phyloP scores from a whole-genome alignment of 805 yeast genomes.

The Saccharomyces jurei region DNA sequence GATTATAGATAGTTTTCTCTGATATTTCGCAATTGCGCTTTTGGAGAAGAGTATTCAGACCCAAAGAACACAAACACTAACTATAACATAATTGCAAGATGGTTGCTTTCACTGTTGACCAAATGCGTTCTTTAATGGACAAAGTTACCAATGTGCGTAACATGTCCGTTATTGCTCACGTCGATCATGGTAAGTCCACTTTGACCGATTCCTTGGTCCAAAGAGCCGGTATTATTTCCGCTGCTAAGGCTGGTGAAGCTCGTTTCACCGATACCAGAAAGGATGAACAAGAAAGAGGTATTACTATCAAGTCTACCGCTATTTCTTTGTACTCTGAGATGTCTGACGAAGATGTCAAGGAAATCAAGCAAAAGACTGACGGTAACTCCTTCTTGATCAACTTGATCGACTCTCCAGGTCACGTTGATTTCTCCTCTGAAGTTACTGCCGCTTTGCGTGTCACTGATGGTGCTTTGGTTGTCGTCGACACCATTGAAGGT shows the following conservation, averaged over 20 bases:
- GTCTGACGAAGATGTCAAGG: conserved; percentile 72
- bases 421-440: conserved; percentile 99
- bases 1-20: neutral
- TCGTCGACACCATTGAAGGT: conserved; percentile 99
- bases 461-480: conserved; percentile 99
- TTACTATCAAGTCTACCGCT: conserved; percentile 97
- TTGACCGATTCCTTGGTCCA: conserved; percentile 98
- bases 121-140: conserved; percentile 99
- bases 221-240: conserved; percentile 98
- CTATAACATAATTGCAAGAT: conserved; percentile 11
- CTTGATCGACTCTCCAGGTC: conserved; percentile 99
- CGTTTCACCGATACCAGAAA: conserved; percentile 99
- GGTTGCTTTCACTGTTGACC: conserved; percentile 60
- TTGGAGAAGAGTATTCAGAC: neutral
- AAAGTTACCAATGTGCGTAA: conserved; percentile 98
- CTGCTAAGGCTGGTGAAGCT: conserved; percentile 99
- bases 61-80: neutral
- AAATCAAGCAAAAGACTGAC: conserved; percentile 75
- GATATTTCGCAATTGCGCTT: neutral
- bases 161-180: conserved; percentile 99
- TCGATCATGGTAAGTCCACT: conserved; percentile 99
- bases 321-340: conserved; percentile 89
- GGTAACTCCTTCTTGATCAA: conserved; percentile 95
- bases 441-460: conserved; percentile 99
- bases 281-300: conserved; percentile 99